Percentiles rank a stretch among this genome's conserved stretches.
phyloP scores from a whole-genome alignment of 2,329 filamentous ascomycete genomes.

The Talaromyces verruculosus region DNA sequence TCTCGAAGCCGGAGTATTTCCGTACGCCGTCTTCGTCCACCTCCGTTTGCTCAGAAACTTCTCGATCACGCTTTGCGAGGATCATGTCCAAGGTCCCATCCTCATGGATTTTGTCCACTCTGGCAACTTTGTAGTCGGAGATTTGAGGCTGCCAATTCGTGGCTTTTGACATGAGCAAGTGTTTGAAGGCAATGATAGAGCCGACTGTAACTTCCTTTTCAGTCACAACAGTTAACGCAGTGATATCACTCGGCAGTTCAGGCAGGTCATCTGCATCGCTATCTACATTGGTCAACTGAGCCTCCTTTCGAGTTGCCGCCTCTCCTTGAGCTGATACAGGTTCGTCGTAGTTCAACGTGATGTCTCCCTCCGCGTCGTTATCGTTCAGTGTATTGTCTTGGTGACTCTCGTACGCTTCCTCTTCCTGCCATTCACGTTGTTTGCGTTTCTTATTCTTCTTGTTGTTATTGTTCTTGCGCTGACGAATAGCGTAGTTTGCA shows the following conservation, averaged over 20 bases:
- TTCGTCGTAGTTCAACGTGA: conserved; percentile 46
- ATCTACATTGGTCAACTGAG: not conserved
- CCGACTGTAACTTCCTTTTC: conserved; percentile 37
- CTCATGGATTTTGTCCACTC: conserved; percentile 59
- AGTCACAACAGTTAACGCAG: conserved; percentile 54
- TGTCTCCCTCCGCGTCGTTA: conserved; percentile 34
- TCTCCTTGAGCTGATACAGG: conserved; percentile 20
- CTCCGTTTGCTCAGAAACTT: conserved; percentile 51
- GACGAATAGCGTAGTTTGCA: conserved; percentile 54
- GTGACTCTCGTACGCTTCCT: conserved; percentile 46
- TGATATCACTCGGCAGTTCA: conserved; percentile 59
- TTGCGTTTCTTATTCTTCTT: conserved; percentile 48
- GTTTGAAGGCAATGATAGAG: conserved; percentile 48
- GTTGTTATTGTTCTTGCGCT: conserved; percentile 34
- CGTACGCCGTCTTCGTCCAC: conserved; percentile 70
- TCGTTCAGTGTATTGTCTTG: conserved; percentile 43
- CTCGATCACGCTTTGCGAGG: conserved; percentile 68
- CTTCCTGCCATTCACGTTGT: conserved; percentile 52
- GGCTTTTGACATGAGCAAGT: conserved; percentile 48
- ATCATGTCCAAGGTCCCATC: conserved; percentile 59
- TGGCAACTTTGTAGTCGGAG: conserved; percentile 62
- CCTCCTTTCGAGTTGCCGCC: conserved; percentile 26
- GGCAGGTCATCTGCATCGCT: conserved; percentile 48
- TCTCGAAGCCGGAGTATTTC: conserved; percentile 76
- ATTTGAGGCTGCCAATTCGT: conserved; percentile 50